A percentile compares a stretch with the other conserved stretches of the same genome.
These are phyloP conservation scores for Phytophthora sojae DNA, from an alignment of 352 stramenopile species.

Conservation along the genomic window DNA sequence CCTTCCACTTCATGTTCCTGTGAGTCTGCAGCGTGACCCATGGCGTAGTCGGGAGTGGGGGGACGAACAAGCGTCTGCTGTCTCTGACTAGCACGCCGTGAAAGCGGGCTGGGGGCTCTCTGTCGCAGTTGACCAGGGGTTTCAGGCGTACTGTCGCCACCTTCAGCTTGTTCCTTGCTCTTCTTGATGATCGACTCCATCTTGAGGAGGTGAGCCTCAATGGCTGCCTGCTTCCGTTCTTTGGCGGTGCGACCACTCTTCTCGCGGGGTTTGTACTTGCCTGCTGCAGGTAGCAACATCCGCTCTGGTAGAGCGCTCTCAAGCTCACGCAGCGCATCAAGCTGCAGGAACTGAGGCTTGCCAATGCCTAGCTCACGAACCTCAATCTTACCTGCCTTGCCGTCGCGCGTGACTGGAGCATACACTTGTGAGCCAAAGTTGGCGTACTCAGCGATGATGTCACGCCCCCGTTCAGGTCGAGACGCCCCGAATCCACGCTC, in stretches of 20 bases:
- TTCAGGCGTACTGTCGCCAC: neutral
- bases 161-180: slow-evolving; percentile 43
- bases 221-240: slow-evolving; percentile 74
- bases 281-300: slow-evolving; percentile 54
- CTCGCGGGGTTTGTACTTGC: slow-evolving; percentile 56
- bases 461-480: slow-evolving; percentile 56
- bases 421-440: slow-evolving; percentile 90
- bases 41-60: slow-evolving; percentile 79
- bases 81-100: slow-evolving; percentile 49
- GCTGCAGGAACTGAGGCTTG: slow-evolving; percentile 55
- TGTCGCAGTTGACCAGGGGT: neutral
- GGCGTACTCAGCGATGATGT: slow-evolving; percentile 92
- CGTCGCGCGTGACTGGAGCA: slow-evolving; percentile 69
- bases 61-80: slow-evolving; percentile 67
- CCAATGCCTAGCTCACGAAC: slow-evolving; percentile 68
- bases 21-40: slow-evolving; percentile 31
- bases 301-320: slow-evolving; percentile 62
- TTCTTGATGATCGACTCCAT: slow-evolving; percentile 90
- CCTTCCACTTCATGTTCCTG: slow-evolving; percentile 65
- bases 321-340: slow-evolving; percentile 68
- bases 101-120: slow-evolving; percentile 17
- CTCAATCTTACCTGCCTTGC: slow-evolving; percentile 61
- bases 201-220: slow-evolving; percentile 86
- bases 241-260: slow-evolving; percentile 74
- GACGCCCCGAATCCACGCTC: slow-evolving; percentile 29